Evolutionary conservation across 78 protist genomes (phyloP), one percentile per base, ranked within the genome.

Genomic region (Speleostelium caveatum): DNA sequence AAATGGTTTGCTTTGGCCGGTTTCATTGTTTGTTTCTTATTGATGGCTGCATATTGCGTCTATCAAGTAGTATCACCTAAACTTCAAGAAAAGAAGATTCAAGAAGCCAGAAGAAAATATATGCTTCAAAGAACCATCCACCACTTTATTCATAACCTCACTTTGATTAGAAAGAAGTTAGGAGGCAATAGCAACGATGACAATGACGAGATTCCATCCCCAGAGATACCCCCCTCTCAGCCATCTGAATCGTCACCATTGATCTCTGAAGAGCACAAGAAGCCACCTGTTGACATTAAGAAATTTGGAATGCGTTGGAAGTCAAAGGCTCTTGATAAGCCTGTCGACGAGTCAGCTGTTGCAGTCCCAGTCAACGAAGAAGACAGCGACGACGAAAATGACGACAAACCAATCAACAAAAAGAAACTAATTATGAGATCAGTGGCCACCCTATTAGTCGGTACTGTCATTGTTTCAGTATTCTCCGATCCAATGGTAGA

Each of bases 401-500:
- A 86, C 3, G 94, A 91, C 5, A 89, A 45, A 45, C 95, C 95
- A 45, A 75, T 33, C 5, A 49, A 85, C 55, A 53, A 68, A 28
- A 71, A 63, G 26, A 68, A 38, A 32, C 68, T 87, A 35, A 58
- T 45, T 24, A 30, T 77, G 6, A 55, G 73, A 32, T 26, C 94
- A 3, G 28, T 58, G 7, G 32, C 4, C 10, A 21, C 32, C 63
- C 30, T 96, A 90, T 62, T 51, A 7, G 2, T 78, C 5, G 98
- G 98, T 66, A 55, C 95, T 21, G 77, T 49, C 0, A 51, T 96
- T 49, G 96, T 96, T 16, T 51, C 93, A 2, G 22, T 96, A 21
- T 96, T 96, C 86, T 76, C 95, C 7, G 98, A 96, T 61, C 97
- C 98, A 22, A 95, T 96, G 97, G 96, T 95, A 12, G 97, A 68